Evolutionary conservation across 805 yeast species (phyloP), one percentile per base, ranked within the genome.

Genomic region (Pichia cephalocereana): DNA sequence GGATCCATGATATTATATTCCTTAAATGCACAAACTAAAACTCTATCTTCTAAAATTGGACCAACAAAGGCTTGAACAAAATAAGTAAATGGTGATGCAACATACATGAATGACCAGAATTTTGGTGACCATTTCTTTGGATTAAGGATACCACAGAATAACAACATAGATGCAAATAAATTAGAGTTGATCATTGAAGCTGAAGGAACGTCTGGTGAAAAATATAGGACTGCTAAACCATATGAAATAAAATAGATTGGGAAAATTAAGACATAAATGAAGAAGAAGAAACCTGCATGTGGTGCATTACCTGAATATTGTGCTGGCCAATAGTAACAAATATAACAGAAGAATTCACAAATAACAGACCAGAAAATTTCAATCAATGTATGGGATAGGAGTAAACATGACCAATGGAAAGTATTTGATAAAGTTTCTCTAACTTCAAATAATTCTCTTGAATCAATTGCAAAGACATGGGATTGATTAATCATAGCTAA

Each of bases 41-140:
- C 60, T 53, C 74, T 69, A 34, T 71, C 72, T 53, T 81, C 80
- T 55, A 74, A 66, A 49, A 72, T 70, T 31, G 62, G 67, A 43
- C 68, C 72, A 46, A 82, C 70, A 54, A 82, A 70, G 39, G 78
- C 75, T 57, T 79, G 80, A 46, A 85, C 70, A 62, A 82, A 77
- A 59, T 85, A 86, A 1, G 87, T 83, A 66, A 75, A 76, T 27
- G 83, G 91, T 31, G 85, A 80, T 38, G 70, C 75, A 52, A 80
- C 76, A 70, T 83, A 80, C 88, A 86, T 82, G 65, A 82, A 86
- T 44, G 76, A 78, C 93, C 93, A 85, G 71, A 86, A 86, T 6
- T 83, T 80, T 32, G 93, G 90, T 76, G 85, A 76, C 51, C 70
- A 68, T 14, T 57, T 45, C 27, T 62, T 63, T 31, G 85, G 83